Conservation (phyloP, 148 eudicot species). For the Selenicereus undatus region DNA sequence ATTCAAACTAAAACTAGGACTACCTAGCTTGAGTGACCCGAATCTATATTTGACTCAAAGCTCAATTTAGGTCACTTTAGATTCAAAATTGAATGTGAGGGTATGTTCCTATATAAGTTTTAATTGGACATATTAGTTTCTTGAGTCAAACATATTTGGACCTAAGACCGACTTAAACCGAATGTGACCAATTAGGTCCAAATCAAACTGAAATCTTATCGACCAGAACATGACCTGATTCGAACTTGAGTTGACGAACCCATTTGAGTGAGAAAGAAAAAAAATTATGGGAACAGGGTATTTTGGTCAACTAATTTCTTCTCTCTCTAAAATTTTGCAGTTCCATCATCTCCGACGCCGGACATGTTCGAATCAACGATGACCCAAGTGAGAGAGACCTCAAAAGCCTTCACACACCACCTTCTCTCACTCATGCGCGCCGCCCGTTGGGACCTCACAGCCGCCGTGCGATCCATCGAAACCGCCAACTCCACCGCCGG, state of each 20-base stretch:
- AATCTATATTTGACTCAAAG: too few species aligned
- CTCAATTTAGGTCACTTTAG: too few species aligned
- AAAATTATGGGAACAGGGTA: constrained; percentile 6
- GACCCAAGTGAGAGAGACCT: constrained; percentile 58
- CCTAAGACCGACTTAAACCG: not conserved
- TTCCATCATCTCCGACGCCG: constrained; percentile 54
- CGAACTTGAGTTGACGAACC: too few species aligned
- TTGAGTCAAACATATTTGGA: not conserved
- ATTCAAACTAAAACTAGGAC: too few species aligned
- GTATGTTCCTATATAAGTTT: too few species aligned
- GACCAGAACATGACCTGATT: too few species aligned
- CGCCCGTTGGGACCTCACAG: constrained; percentile 86
- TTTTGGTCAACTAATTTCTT: constrained; percentile 3
- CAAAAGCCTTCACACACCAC: constrained; percentile 70
- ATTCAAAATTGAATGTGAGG: too few species aligned
- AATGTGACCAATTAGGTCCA: too few species aligned
- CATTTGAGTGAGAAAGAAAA: not conserved
- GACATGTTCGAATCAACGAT: constrained; percentile 74
- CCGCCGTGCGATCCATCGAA: constrained; percentile 85
- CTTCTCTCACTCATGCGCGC: constrained; percentile 93
- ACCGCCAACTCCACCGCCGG: constrained; percentile 43
- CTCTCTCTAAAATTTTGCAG: constrained; percentile 33
- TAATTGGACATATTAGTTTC: too few species aligned
- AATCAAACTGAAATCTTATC: too few species aligned
- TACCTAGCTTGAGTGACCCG: too few species aligned